Evolutionary conservation across 1,284 basidiomycete species (phyloP).

Genomic region (Cerioporus squamosus): DNA sequence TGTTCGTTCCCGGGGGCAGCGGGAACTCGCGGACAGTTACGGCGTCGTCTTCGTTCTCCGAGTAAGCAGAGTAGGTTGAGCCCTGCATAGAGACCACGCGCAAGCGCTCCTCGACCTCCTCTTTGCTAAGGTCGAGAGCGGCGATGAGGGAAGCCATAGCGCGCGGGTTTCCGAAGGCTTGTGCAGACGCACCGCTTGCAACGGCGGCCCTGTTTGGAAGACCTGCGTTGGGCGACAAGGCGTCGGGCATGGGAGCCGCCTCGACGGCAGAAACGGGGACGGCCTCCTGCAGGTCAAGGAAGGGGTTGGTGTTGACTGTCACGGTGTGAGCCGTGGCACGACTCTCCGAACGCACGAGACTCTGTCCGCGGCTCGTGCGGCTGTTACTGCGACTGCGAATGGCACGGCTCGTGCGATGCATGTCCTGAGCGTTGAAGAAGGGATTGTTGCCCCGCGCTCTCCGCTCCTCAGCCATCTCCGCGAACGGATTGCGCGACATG

Average conservation of each 20-base stretch:
- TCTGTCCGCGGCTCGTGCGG: slow-evolving; percentile 27
- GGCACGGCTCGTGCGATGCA: slow-evolving; percentile 22
- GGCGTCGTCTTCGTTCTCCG: slow-evolving; percentile 24
- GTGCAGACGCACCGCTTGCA: slow-evolving; percentile 26
- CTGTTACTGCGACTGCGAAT: slow-evolving; percentile 34
- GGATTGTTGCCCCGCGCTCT: slow-evolving; percentile 58
- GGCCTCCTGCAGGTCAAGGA: slow-evolving; percentile 34
- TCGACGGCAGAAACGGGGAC: slow-evolving; percentile 23
- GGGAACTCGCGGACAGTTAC: slow-evolving; percentile 32
- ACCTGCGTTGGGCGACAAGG: slow-evolving; percentile 8
- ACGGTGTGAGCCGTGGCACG: slow-evolving; percentile 8
- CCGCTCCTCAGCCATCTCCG: slow-evolving; percentile 38
- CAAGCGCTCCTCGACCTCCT: slow-evolving; percentile 47
- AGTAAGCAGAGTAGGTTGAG: slow-evolving; percentile 31
- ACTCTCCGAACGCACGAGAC: slow-evolving; percentile 17
- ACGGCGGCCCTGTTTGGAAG: slow-evolving; percentile 27
- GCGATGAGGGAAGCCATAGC: slow-evolving; percentile 67
- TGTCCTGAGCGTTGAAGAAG: slow-evolving; percentile 59
- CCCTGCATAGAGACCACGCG: slow-evolving; percentile 39
- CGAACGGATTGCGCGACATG: slow-evolving; percentile 47
- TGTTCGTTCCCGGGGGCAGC: slow-evolving; percentile 21
- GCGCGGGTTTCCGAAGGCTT: slow-evolving; percentile 42
- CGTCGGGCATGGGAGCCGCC: not conserved
- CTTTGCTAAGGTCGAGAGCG: slow-evolving; percentile 54
- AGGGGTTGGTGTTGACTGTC: slow-evolving; percentile 38